These are phyloP conservation scores for Endoconidiophora polonica DNA, from an alignment of 2,329 filamentous ascomycete genomes.

Conservation along the genomic window DNA sequence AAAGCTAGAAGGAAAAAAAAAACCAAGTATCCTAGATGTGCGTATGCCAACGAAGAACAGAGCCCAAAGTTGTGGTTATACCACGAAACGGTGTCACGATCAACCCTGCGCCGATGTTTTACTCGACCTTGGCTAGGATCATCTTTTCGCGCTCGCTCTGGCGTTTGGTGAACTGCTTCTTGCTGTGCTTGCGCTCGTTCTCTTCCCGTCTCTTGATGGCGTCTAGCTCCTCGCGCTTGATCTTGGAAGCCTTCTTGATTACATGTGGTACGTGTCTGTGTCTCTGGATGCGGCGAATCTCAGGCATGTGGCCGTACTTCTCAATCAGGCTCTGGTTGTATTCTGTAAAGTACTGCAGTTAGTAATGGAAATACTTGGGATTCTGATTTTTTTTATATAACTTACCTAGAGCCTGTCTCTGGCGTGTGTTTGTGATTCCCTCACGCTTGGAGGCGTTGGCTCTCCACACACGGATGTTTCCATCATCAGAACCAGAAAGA, in stretches of 20 bases:
- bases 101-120: constrained; percentile 10
- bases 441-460: constrained; percentile 68
- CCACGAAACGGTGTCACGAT: background rate
- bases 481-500: constrained; percentile 82
- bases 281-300: constrained; percentile 75
- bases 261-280: constrained; percentile 85
- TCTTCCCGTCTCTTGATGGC: constrained; percentile 82
- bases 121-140: constrained; percentile 52
- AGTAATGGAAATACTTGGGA: background rate
- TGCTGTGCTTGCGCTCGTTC: constrained; percentile 82
- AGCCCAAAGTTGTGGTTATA: background rate
- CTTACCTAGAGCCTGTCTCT: constrained; percentile 54
- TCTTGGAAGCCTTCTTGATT: constrained; percentile 89
- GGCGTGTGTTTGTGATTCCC: constrained; percentile 69
- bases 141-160: constrained; percentile 83
- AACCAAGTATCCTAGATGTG: background rate
- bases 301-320: constrained; percentile 87
- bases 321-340: constrained; percentile 76
- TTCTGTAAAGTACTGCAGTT: constrained; percentile 28
- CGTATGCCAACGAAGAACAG: too few species aligned
- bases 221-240: constrained; percentile 78
- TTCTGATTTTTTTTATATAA: too few species aligned
- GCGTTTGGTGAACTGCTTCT: constrained; percentile 60
- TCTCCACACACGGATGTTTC: constrained; percentile 74
- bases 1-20: background rate